These are phyloP conservation scores for Kockovaella imperatae DNA, from an alignment of 768 basidiomycete genomes.

Conservation along the genomic window DNA sequence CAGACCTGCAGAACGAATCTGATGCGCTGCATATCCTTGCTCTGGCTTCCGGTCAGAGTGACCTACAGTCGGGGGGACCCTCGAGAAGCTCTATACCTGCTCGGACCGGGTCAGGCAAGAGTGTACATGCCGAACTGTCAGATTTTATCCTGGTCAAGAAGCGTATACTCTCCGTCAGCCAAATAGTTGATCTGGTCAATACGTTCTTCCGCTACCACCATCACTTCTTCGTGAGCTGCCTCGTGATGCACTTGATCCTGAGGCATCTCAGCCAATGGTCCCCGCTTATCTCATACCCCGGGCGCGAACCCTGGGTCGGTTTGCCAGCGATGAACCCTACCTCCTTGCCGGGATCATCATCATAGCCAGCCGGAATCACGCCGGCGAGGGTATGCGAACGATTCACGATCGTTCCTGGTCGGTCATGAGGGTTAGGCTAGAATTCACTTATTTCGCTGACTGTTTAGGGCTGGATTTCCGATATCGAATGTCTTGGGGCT, in stretches of 20 bases:
- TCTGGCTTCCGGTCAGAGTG: conserved; percentile 24
- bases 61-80: not conserved
- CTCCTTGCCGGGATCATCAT: conserved; percentile 37
- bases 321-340: conserved; percentile 32
- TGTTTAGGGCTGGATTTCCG: conserved; percentile 34
- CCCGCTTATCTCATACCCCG: conserved; percentile 20
- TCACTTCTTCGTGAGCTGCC: conserved; percentile 35
- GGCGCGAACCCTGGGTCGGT: conserved; percentile 28
- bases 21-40: conserved; percentile 42
- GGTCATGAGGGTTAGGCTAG: conserved; percentile 29
- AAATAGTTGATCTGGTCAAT: conserved; percentile 22
- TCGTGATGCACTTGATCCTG: not conserved
- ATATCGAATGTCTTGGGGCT: conserved; percentile 35
- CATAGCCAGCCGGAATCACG: conserved; percentile 36
- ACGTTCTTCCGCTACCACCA: conserved; percentile 37
- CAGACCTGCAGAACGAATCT: conserved; percentile 43
- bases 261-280: conserved; percentile 27
- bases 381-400: conserved; percentile 13
- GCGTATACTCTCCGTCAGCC: conserved; percentile 23
- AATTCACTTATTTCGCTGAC: not conserved
- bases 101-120: not conserved
- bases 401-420: conserved; percentile 36
- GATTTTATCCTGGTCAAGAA: conserved; percentile 32
- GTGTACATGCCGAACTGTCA: too few relatives aligned
- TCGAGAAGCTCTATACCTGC: not conserved